Percentiles rank a stretch among this genome's conserved stretches.
phyloP scores from a whole-genome alignment of 2,329 filamentous ascomycete genomes.

The Lecanicillium sp. region DNA sequence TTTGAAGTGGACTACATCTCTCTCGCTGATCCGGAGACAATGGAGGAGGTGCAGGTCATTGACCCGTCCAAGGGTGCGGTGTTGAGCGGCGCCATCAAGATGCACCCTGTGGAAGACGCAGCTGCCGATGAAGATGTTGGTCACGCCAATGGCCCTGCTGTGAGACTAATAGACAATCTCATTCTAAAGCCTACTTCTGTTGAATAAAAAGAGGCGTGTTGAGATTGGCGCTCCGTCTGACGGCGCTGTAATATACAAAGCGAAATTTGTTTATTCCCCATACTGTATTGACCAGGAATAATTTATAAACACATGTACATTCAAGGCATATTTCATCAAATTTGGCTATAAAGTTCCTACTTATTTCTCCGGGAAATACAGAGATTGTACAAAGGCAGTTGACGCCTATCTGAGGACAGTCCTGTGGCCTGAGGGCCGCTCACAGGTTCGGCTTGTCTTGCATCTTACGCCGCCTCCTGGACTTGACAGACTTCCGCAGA shows the following conservation, averaged over 20 bases:
- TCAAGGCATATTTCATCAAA: too few species aligned
- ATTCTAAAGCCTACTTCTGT: conserved; percentile 46
- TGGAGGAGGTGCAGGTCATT: conserved; percentile 68
- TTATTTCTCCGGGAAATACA: too few species aligned
- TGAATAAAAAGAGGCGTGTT: background rate
- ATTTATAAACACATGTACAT: too few species aligned
- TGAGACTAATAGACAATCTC: conserved; percentile 91
- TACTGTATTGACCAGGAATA: too few species aligned
- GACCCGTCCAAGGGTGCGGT: conserved; percentile 68
- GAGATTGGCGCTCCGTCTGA: too few species aligned
- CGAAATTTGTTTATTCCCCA: too few species aligned
- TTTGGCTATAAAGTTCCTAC: too few species aligned
- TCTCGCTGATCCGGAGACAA: conserved; percentile 73
- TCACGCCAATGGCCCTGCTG: conserved; percentile 60
- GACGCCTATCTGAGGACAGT: too few species aligned
- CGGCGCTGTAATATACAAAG: too few species aligned
- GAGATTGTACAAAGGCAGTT: too few species aligned
- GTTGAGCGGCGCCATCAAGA: conserved; percentile 83
- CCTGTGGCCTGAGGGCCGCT: conserved; percentile 11
- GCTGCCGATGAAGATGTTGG: conserved; percentile 67
- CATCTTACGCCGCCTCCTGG: conserved; percentile 38
- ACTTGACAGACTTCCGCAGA: conserved; percentile 33
- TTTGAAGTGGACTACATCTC: conserved; percentile 92
- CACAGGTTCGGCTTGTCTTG: conserved; percentile 44
- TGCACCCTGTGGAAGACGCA: conserved; percentile 69